Conservation (phyloP, 306 rosid species). For the Styphnolobium japonicum region DNA sequence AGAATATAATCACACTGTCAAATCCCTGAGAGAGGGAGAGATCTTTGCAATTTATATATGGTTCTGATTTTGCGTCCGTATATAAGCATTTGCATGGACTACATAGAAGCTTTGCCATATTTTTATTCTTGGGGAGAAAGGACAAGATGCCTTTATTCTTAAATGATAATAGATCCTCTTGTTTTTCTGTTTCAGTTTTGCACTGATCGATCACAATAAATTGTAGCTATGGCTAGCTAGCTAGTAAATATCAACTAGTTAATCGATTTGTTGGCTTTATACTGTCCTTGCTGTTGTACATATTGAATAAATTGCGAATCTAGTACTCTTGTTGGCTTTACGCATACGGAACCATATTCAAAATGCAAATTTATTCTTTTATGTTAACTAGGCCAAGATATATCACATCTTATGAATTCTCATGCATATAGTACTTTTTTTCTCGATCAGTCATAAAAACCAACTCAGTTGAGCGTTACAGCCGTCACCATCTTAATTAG, state of each 20-base stretch:
- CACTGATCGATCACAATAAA: background rate
- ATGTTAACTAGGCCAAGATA: background rate
- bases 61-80: background rate
- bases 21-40: background rate
- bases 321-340: too few species aligned
- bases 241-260: background rate
- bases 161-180: background rate
- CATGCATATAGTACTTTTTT: background rate
- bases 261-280: background rate
- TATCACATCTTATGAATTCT: background rate
- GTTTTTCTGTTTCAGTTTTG: background rate
- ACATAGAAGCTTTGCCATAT: background rate
- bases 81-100: background rate
- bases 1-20: background rate
- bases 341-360: constrained; percentile 18
- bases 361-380: background rate
- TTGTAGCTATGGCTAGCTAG: background rate
- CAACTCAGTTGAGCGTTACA: background rate
- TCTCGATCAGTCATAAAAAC: background rate
- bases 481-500: background rate
- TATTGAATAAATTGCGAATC: too few species aligned
- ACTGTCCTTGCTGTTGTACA: too few species aligned
- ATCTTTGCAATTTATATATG: background rate
- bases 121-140: background rate
- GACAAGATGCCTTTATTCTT: constrained; percentile 7